A percentile compares a stretch with the other conserved stretches of the same genome.
Evolutionary conservation across 176 grass and related monocot species (phyloP).

Genomic region (Rhynchospora breviuscula): DNA sequence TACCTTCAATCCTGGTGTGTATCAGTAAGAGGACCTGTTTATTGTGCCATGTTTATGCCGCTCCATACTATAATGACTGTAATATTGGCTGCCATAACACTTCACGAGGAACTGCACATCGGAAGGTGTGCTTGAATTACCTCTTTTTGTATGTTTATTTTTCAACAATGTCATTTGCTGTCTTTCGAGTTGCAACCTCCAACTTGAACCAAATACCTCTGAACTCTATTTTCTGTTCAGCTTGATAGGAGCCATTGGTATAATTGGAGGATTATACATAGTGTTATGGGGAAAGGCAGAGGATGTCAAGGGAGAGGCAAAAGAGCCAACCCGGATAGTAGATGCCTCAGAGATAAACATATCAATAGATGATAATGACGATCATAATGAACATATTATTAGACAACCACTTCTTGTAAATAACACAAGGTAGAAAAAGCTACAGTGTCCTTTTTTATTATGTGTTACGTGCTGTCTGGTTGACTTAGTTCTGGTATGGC

Average conservation of each 20-base stretch:
- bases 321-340: not conserved
- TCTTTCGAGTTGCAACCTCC: not conserved
- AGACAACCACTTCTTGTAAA: slow-evolving; percentile 37
- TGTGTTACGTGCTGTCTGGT: not conserved
- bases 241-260: slow-evolving; percentile 43
- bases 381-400: not conserved
- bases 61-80: slow-evolving; percentile 46
- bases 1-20: slow-evolving; percentile 67
- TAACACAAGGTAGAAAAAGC: not conserved
- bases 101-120: slow-evolving; percentile 45
- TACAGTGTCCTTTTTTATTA: not conserved
- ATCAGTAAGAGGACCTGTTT: slow-evolving; percentile 54
- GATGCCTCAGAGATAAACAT: slow-evolving; percentile 18
- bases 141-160: not conserved
- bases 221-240: slow-evolving; percentile 18
- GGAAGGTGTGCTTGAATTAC: slow-evolving; percentile 40
- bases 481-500: not conserved
- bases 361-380: not conserved
- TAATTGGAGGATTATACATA: slow-evolving; percentile 34
- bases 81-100: slow-evolving; percentile 29
- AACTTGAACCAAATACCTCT: not conserved
- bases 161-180: not conserved
- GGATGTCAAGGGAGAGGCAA: slow-evolving; percentile 9
- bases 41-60: slow-evolving; percentile 56
- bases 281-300: slow-evolving; percentile 59